Conservation (phyloP, 495 filamentous ascomycete species). For the Aspergillus affinis region DNA sequence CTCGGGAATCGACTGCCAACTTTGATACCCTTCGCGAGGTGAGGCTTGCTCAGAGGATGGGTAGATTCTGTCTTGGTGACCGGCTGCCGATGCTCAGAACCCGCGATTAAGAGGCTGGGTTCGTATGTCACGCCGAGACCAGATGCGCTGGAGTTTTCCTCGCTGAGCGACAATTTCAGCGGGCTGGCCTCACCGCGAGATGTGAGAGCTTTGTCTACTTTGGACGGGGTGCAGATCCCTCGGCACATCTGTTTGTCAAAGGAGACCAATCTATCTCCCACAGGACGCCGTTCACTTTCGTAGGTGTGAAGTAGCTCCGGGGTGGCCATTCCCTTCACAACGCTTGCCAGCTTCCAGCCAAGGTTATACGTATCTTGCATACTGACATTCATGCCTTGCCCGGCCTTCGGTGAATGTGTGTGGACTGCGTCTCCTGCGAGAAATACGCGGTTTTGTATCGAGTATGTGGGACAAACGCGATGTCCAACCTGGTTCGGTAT, state of each 20-base stretch:
- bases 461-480: slow-evolving; percentile 59
- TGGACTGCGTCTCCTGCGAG: slow-evolving; percentile 37
- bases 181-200: no score
- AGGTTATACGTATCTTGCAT: slow-evolving; percentile 66
- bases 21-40: slow-evolving; percentile 35
- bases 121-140: no score
- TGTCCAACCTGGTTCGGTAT: slow-evolving; percentile 53
- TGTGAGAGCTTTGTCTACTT: no score
- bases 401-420: slow-evolving; percentile 65
- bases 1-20: slow-evolving; percentile 48
- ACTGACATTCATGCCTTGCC: slow-evolving; percentile 70
- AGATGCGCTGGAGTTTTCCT: no score
- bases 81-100: no score
- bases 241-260: slow-evolving; percentile 54
- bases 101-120: no score
- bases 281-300: slow-evolving; percentile 55
- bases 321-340: slow-evolving; percentile 48
- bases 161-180: no score
- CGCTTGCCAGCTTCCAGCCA: slow-evolving; percentile 67
- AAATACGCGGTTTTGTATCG: slow-evolving; percentile 54
- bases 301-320: slow-evolving; percentile 60
- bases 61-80: no score
- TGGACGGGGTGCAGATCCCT: slow-evolving; percentile 24
- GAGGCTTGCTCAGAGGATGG: slow-evolving; percentile 15
- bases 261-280: slow-evolving; percentile 63